A percentile compares a stretch with the other conserved stretches of the same genome.
Conservation (phyloP, 176 grass and related monocot species). For the Neostapfia colusana region DNA sequence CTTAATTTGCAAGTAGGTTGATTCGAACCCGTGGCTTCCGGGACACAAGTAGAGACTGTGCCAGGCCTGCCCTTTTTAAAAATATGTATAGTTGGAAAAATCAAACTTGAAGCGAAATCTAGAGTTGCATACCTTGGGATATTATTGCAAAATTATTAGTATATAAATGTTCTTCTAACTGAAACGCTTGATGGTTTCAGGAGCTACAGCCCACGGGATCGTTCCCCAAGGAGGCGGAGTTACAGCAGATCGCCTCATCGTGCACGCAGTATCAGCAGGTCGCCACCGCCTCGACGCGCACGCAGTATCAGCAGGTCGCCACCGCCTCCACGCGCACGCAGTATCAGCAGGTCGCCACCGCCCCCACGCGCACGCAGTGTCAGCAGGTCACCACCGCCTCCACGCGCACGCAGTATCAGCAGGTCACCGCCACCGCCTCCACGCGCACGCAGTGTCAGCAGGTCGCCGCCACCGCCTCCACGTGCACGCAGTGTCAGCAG, state of each 20-base stretch:
- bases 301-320: conserved; percentile 67
- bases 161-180: background rate
- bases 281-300: conserved; percentile 42
- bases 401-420: conserved; percentile 1
- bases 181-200: conserved; percentile 30
- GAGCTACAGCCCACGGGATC: conserved; percentile 83
- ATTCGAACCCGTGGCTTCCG: no score
- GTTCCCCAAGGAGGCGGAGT: conserved; percentile 75
- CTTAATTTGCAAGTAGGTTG: no score
- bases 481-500: conserved; percentile 14
- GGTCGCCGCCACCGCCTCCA: background rate
- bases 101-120: background rate
- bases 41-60: no score
- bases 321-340: conserved; percentile 12
- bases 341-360: background rate
- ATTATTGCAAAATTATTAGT: background rate
- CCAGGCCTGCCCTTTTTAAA: background rate
- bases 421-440: background rate
- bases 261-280: conserved; percentile 55
- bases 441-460: conserved; percentile 14
- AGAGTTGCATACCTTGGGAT: conserved; percentile 23
- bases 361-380: conserved; percentile 9
- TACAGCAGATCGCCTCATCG: conserved; percentile 49
- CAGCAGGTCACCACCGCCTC: background rate
- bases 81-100: background rate